Evolutionary conservation across 441 rosid genomes (phyloP).

Genomic region (Populus tomentosa): DNA sequence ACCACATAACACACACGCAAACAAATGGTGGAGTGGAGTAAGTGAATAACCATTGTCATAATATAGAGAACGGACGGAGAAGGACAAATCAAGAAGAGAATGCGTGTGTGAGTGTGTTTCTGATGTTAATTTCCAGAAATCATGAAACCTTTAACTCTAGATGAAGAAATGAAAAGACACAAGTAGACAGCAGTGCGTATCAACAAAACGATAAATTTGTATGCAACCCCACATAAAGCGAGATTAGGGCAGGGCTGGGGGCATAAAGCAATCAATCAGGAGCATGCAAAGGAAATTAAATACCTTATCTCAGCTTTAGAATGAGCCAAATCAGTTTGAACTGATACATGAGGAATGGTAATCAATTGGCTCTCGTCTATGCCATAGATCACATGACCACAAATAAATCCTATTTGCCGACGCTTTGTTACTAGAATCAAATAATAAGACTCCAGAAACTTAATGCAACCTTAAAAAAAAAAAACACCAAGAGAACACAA

Average conservation of each 20-base stretch:
- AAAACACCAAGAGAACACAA: neutral
- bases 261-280: neutral
- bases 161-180: neutral
- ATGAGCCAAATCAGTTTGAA: conserved; percentile 87
- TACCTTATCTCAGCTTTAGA: conserved; percentile 94
- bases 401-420: conserved; percentile 85
- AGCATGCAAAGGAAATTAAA: conserved; percentile 15
- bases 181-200: too few relatives aligned
- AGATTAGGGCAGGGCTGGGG: neutral
- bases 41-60: too few relatives aligned
- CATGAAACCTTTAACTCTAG: neutral
- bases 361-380: conserved; percentile 90
- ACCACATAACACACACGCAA: neutral
- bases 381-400: conserved; percentile 91
- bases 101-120: too few relatives aligned
- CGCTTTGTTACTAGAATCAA: conserved; percentile 84
- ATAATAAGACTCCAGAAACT: conserved; percentile 93
- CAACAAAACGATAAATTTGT: too few relatives aligned
- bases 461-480: conserved; percentile 68
- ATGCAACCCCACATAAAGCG: neutral
- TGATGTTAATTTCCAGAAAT: too few relatives aligned
- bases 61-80: neutral
- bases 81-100: neutral
- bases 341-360: conserved; percentile 80
- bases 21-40: neutral